Evolutionary conservation across 2,329 filamentous ascomycete genomes (phyloP).

Genomic region (Pseudofabraea citricarpa): DNA sequence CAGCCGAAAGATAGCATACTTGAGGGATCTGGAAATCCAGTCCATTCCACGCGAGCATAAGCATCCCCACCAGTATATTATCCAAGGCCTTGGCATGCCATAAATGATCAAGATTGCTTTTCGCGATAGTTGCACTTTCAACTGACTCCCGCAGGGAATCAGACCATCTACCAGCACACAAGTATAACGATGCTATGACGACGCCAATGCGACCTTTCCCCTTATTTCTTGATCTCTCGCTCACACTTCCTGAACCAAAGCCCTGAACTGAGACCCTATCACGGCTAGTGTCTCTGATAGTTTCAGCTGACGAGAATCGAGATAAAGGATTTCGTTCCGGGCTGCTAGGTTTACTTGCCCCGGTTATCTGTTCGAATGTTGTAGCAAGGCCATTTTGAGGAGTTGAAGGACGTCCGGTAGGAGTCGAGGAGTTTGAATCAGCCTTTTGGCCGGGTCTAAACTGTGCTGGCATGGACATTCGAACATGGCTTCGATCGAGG

Average conservation of each 20-base stretch:
- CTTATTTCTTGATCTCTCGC: slow-evolving; percentile 74
- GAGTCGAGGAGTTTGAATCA: slow-evolving; percentile 21
- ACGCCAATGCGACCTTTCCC: slow-evolving; percentile 76
- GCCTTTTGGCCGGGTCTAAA: slow-evolving; percentile 30
- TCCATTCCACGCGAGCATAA: slow-evolving; percentile 80
- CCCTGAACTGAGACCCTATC: slow-evolving; percentile 63
- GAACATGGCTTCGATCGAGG: slow-evolving; percentile 55
- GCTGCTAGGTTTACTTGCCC: slow-evolving; percentile 9
- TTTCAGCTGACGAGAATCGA: slow-evolving; percentile 15
- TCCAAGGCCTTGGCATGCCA: slow-evolving; percentile 97
- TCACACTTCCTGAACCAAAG: slow-evolving; percentile 65
- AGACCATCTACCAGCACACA: slow-evolving; percentile 84
- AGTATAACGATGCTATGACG: slow-evolving; percentile 77
- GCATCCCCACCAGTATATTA: slow-evolving; percentile 73
- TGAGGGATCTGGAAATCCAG: slow-evolving; percentile 75
- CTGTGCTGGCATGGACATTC: slow-evolving; percentile 75
- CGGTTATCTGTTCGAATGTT: slow-evolving; percentile 23
- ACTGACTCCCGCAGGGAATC: slow-evolving; percentile 81
- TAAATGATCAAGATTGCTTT: slow-evolving; percentile 82
- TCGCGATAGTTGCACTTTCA: slow-evolving; percentile 73
- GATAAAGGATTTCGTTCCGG: slow-evolving; percentile 13
- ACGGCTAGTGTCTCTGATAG: slow-evolving; percentile 19
- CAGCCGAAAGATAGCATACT: slow-evolving; percentile 37
- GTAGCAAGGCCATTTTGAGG: slow-evolving; percentile 25
- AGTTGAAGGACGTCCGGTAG: slow-evolving; percentile 31